Evolutionary conservation across 148 eudicot genomes (phyloP), one percentile per base, ranked within the genome.

Genomic region (Nepenthes mirabilis): DNA sequence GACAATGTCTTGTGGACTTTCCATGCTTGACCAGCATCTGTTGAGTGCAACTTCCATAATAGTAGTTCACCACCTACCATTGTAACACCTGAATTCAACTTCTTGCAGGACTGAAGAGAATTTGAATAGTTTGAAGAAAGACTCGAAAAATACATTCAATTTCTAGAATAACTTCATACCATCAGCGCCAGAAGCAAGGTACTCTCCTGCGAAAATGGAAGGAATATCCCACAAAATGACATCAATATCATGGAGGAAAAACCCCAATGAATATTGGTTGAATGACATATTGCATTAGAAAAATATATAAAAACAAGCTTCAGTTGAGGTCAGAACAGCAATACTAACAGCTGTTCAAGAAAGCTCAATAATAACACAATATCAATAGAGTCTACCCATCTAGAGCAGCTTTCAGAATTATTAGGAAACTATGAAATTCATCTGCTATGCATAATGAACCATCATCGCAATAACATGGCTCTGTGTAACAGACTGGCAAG

Each of bases 171-270:
- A 73, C 57, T 11, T 14, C 83, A 47, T 79, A 93, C 98, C 98
- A 76, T 93, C 98, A 69, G 95, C 98, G 70, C 98, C 96, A 59
- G 98, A 93, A 60, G 96, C 98, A 63, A 93, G 82, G 48, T 69
- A 69, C 40, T 86, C 95, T 65, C 98, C 98, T 93, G 85, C 77
- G 80, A 10, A 63, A 50, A 43, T 40, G 33, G 60, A 59, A 65
- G 14, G 54, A 64, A 37, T 11, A 47, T 33, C 4, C 2, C 36
- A 49, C 2, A 11, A 49, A 49, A 10, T 6, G 6, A 5, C 6
- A 5, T 2, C 52, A 49, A 49, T n/a, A 49, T 49, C 52, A 49
- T 49, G 12, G 3, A 49, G 52, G 52, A 11, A 11, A 49, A 49
- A 12, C 45, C 8, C 8, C 45, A 40, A 40, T 40, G 8, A 40